Percentiles rank a stretch among this genome's conserved stretches.
Conservation (phyloP, 208 protist genomes). For the Acanthamoeba castellanii region DNA sequence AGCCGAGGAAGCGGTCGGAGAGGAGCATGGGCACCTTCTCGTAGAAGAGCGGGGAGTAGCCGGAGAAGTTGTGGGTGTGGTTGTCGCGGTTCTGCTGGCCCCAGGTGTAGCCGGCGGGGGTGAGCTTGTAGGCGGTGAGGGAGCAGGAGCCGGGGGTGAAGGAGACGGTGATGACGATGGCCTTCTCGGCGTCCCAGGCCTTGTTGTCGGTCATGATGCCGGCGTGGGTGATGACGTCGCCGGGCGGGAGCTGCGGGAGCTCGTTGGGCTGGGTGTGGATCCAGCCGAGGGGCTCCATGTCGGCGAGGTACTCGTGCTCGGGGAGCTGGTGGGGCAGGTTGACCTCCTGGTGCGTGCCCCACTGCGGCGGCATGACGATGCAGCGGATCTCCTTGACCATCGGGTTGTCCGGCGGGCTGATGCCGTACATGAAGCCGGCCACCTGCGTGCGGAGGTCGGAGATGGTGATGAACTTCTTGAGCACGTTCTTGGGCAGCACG, state of each 20-base stretch:
- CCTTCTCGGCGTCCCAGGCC: slow-evolving; percentile 92
- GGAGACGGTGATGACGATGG: slow-evolving; percentile 91
- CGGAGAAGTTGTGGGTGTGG: slow-evolving; percentile 84
- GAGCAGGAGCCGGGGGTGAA: slow-evolving; percentile 96
- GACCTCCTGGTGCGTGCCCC: slow-evolving; percentile 93
- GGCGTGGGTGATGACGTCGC: slow-evolving; percentile 93
- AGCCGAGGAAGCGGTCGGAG: slow-evolving; percentile 95
- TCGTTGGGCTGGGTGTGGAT: slow-evolving; percentile 97
- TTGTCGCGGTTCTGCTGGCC: slow-evolving; percentile 92
- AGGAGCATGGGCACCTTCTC: slow-evolving; percentile 95
- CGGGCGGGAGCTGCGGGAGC: slow-evolving; percentile 91
- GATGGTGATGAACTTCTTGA: slow-evolving; percentile 96
- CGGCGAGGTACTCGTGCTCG: slow-evolving; percentile 93
- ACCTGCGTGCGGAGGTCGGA: slow-evolving; percentile 96
- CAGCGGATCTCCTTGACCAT: slow-evolving; percentile 95
- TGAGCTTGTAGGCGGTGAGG: slow-evolving; percentile 94
- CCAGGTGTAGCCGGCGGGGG: slow-evolving; percentile 94
- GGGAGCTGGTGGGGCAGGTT: slow-evolving; percentile 92
- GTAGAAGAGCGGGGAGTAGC: slow-evolving; percentile 92
- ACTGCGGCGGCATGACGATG: slow-evolving; percentile 96
- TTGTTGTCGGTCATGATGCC: slow-evolving; percentile 91
- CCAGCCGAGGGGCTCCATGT: slow-evolving; percentile 96
- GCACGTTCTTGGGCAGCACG: slow-evolving; percentile 96
- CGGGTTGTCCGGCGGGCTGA: slow-evolving; percentile 93
- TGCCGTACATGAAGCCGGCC: slow-evolving; percentile 94